A percentile compares a stretch with the other conserved stretches of the same genome.
Evolutionary conservation across 1,284 basidiomycete species (phyloP).

Genomic region (Austroboletus novae-zelandiae): DNA sequence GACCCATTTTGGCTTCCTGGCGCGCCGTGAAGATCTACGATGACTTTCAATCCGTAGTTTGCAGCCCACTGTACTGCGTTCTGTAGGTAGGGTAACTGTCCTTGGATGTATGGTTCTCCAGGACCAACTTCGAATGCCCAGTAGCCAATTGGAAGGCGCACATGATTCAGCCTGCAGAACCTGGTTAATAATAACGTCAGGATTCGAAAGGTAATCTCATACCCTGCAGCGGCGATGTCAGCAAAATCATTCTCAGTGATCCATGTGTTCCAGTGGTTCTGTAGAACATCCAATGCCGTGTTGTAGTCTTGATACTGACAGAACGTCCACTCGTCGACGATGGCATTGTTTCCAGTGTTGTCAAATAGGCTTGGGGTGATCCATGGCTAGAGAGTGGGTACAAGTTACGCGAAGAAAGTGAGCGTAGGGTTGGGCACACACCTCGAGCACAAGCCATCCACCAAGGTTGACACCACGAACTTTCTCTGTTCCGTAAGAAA

Average conservation of each 20-base stretch:
- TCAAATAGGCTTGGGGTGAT: constrained; percentile 88
- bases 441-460: constrained; percentile 80
- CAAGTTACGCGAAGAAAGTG: neutral
- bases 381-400: constrained; percentile 58
- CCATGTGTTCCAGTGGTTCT: constrained; percentile 78
- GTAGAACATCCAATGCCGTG: constrained; percentile 49
- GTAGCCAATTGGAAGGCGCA: constrained; percentile 86
- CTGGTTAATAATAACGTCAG: neutral
- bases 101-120: constrained; percentile 84
- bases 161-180: constrained; percentile 67
- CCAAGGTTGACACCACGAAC: constrained; percentile 60
- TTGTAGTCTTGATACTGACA: constrained; percentile 54
- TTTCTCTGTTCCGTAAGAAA: constrained; percentile 47
- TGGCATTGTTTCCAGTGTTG: constrained; percentile 58
- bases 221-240: constrained; percentile 75
- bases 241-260: constrained; percentile 77
- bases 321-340: constrained; percentile 84
- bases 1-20: constrained; percentile 84
- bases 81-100: constrained; percentile 71
- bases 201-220: constrained; percentile 14
- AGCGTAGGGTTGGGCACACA: constrained; percentile 21
- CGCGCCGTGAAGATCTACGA: constrained; percentile 81
- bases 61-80: constrained; percentile 79
- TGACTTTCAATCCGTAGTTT: constrained; percentile 75
- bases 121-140: constrained; percentile 86